phyloP scores from a whole-genome alignment of 805 yeast species.

The Groenewaldozyma tartarivorans region DNA sequence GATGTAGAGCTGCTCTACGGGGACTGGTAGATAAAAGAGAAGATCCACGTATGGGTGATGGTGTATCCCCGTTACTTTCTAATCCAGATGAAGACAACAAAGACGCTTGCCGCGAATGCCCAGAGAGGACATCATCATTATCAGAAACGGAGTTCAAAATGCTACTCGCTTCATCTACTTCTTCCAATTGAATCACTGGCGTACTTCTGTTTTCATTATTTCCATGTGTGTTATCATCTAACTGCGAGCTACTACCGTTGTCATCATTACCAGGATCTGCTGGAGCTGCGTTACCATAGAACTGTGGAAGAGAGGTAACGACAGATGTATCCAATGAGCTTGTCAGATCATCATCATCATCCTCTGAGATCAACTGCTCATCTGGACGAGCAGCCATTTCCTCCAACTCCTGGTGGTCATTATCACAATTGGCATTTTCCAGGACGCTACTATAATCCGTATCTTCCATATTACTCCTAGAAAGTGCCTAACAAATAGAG shows the following conservation, averaged over 20 bases:
- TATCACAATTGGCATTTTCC: too few relatives aligned
- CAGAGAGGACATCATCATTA: constrained; percentile 2
- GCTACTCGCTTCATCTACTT: background rate
- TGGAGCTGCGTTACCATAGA: background rate
- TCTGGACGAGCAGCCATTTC: constrained; percentile 2
- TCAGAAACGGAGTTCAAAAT: constrained; percentile 3
- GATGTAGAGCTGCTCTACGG: constrained; percentile 6
- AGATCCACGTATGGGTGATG: constrained; percentile 1
- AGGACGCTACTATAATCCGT: constrained; percentile 3
- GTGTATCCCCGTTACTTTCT: too few relatives aligned
- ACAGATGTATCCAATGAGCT: background rate
- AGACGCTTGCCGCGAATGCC: constrained; percentile 10
- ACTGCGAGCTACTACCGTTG: too few relatives aligned
- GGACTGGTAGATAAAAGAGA: constrained; percentile 3
- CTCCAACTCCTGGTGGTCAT: constrained; percentile 2
- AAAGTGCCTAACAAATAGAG: too few relatives aligned
- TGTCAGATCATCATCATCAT: too few relatives aligned
- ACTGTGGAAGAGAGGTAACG: constrained; percentile 6
- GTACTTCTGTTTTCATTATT: background rate
- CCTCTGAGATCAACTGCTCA: background rate
- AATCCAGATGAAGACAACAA: background rate
- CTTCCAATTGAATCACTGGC: background rate
- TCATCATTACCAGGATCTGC: too few relatives aligned
- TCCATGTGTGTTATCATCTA: background rate
- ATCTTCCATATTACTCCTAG: background rate